Evolutionary conservation across 2,329 filamentous ascomycete species (phyloP).

Genomic region (Aspergillus fumigatus): DNA sequence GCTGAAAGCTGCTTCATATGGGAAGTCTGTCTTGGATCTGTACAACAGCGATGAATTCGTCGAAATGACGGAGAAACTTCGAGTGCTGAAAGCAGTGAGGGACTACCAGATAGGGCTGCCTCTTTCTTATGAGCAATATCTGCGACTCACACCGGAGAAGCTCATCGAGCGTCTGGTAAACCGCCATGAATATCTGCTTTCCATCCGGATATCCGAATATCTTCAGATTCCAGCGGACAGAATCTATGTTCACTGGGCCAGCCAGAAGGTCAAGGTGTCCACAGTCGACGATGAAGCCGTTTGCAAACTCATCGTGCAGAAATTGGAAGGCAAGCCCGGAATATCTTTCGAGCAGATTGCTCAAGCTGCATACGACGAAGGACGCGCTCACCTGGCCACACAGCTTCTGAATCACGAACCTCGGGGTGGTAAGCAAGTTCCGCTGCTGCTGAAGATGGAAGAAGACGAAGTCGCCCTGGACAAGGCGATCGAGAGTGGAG

Average conservation of each 20-base stretch:
- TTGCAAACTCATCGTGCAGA: constrained; percentile 79
- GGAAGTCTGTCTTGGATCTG: constrained; percentile 92
- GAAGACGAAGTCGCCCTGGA: constrained; percentile 92
- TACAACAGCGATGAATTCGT: constrained; percentile 99
- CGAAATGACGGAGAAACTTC: constrained; percentile 91
- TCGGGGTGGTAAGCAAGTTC: constrained; percentile 91
- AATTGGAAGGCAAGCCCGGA: constrained; percentile 79
- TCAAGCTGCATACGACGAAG: constrained; percentile 88
- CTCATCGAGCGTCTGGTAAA: constrained; percentile 83
- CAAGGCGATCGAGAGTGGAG: constrained; percentile 93
- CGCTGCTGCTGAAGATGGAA: constrained; percentile 87
- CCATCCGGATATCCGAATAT: constrained; percentile 82
- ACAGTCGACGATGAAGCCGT: constrained; percentile 83
- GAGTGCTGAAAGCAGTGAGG: constrained; percentile 86
- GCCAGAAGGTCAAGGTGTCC: constrained; percentile 82
- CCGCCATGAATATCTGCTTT: constrained; percentile 84
- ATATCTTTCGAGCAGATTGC: constrained; percentile 97
- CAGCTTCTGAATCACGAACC: constrained; percentile 90
- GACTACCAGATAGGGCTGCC: constrained; percentile 89
- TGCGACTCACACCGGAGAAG: constrained; percentile 81
- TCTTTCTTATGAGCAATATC: constrained; percentile 88
- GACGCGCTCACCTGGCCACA: constrained; percentile 80
- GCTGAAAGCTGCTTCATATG: constrained; percentile 93
- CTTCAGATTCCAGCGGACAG: constrained; percentile 78
- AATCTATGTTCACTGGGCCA: constrained; percentile 97